Evolutionary conservation across 2,329 filamentous ascomycete genomes (phyloP).

Genomic region (Fusarium sp.): DNA sequence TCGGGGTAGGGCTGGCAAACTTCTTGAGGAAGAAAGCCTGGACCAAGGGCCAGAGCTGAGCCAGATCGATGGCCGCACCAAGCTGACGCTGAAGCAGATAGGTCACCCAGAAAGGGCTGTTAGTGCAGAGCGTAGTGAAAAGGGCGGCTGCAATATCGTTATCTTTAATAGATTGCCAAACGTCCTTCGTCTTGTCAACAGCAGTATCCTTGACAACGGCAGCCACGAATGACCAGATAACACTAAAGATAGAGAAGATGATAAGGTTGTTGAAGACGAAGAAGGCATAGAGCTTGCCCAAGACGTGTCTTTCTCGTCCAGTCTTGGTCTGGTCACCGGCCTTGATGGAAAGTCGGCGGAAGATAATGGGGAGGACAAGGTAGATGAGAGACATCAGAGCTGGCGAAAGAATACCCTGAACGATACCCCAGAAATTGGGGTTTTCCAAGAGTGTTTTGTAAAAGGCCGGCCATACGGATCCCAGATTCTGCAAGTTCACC

Average conservation of each 20-base stretch:
- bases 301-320: slow-evolving; percentile 90
- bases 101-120: slow-evolving; percentile 94
- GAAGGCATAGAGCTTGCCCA: slow-evolving; percentile 92
- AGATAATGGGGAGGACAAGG: slow-evolving; percentile 89
- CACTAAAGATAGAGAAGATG: slow-evolving; percentile 93
- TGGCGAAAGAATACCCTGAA: slow-evolving; percentile 93
- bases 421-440: slow-evolving; percentile 82
- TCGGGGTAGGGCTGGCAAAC: slow-evolving; percentile 89
- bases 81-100: slow-evolving; percentile 95
- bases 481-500: slow-evolving; percentile 87
- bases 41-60: slow-evolving; percentile 87
- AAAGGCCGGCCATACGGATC: slow-evolving; percentile 84
- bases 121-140: slow-evolving; percentile 82
- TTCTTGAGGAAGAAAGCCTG: slow-evolving; percentile 89
- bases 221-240: slow-evolving; percentile 81
- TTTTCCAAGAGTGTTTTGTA: slow-evolving; percentile 73
- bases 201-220: slow-evolving; percentile 72
- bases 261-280: slow-evolving; percentile 98
- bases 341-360: slow-evolving; percentile 86
- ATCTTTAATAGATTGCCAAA: slow-evolving; percentile 78
- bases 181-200: slow-evolving; percentile 66
- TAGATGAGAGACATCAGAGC: slow-evolving; percentile 91
- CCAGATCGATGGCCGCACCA: slow-evolving; percentile 93
- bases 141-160: slow-evolving; percentile 75
- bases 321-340: slow-evolving; percentile 94